These are phyloP conservation scores for Aureoboletus auriporus DNA, from an alignment of 768 basidiomycete species.

Conservation along the genomic window DNA sequence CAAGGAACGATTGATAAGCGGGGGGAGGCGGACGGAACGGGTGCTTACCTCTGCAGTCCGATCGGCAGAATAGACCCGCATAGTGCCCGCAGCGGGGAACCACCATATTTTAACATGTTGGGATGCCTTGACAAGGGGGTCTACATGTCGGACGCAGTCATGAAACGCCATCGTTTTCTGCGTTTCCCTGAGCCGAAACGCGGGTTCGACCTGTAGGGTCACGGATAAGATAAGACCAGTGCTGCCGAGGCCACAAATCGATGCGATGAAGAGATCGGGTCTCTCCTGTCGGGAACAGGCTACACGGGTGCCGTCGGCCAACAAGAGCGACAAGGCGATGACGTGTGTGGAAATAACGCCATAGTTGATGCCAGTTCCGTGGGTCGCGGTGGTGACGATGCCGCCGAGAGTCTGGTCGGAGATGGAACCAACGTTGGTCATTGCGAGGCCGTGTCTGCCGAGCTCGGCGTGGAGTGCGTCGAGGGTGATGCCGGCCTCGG, in stretches of 20 bases:
- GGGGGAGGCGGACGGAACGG: constrained; percentile 12
- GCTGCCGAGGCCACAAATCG: constrained; percentile 85
- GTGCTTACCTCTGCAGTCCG: constrained; percentile 70
- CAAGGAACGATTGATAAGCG: constrained; percentile 10
- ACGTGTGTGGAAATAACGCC: constrained; percentile 82
- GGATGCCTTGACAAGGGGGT: constrained; percentile 53
- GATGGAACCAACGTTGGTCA: constrained; percentile 93
- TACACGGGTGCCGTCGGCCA: constrained; percentile 71
- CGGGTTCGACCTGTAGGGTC: constrained; percentile 72
- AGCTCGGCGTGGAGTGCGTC: constrained; percentile 69
- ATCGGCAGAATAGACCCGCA: constrained; percentile 71
- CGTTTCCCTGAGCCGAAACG: constrained; percentile 75
- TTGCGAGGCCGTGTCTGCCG: constrained; percentile 64
- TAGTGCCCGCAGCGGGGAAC: constrained; percentile 75
- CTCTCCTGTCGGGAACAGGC: constrained; percentile 60
- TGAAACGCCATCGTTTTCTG: constrained; percentile 62
- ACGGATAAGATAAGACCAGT: constrained; percentile 86
- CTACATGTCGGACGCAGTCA: constrained; percentile 53
- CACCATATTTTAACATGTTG: constrained; percentile 96
- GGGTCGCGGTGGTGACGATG: constrained; percentile 89
- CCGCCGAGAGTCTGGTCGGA: constrained; percentile 95
- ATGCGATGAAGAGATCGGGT: constrained; percentile 80
- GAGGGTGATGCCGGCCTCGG: constrained; percentile 77
- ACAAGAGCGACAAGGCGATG: constrained; percentile 66
- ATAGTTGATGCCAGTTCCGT: constrained; percentile 82